Conservation (phyloP, 2,329 filamentous ascomycete species). For the Septoria linicola region DNA sequence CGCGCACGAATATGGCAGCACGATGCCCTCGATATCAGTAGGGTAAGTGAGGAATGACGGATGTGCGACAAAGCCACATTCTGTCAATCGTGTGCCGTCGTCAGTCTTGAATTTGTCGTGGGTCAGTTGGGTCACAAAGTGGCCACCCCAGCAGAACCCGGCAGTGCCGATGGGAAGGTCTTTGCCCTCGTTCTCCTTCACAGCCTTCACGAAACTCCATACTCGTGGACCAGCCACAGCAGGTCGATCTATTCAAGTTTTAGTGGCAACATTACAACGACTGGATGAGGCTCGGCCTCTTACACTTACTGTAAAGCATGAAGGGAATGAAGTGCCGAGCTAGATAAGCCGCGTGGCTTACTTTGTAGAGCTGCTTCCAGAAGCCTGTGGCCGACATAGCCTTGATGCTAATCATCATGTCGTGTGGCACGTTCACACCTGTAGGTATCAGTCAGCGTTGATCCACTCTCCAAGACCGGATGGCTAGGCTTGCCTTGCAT, state of each 20-base stretch:
- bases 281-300: too few species aligned
- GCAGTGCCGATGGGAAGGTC: constrained; percentile 26
- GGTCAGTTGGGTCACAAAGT: constrained; percentile 38
- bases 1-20: constrained; percentile 38
- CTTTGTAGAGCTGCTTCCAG: constrained; percentile 36
- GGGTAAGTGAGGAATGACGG: constrained; percentile 38
- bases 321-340: constrained; percentile 33
- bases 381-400: constrained; percentile 34
- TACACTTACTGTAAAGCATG: constrained; percentile 16
- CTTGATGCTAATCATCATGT: constrained; percentile 35
- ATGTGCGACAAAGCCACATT: constrained; percentile 40
- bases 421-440: constrained; percentile 32
- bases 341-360: constrained; percentile 32
- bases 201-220: constrained; percentile 32
- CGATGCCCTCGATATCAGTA: constrained; percentile 37
- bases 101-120: constrained; percentile 34
- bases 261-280: background rate
- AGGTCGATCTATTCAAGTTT: constrained; percentile 19
- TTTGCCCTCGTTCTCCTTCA: constrained; percentile 33
- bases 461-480: background rate
- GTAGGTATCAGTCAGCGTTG: background rate
- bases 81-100: constrained; percentile 35
- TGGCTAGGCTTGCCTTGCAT: constrained; percentile 33
- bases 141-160: constrained; percentile 37
- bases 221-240: constrained; percentile 32